phyloP scores from a whole-genome alignment of 768 basidiomycete species.

The Russula sp. region DNA sequence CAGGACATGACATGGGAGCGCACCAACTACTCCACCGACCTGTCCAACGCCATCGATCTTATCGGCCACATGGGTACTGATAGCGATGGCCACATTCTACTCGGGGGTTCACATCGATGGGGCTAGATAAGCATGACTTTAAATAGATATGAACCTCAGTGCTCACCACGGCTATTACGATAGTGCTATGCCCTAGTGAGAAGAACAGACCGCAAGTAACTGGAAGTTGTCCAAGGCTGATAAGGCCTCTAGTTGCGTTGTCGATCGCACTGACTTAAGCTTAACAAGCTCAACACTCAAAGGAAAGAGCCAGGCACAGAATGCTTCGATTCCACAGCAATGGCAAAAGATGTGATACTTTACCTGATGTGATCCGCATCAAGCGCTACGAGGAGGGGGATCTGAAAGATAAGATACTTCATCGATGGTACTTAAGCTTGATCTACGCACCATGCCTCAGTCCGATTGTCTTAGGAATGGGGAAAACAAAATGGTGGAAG shows the following conservation, averaged over 20 bases:
- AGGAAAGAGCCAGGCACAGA: constrained; percentile 2
- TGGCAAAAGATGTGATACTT: constrained; percentile 6
- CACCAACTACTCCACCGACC: constrained; percentile 74
- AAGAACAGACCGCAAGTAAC: constrained; percentile 89
- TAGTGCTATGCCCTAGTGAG: constrained; percentile 87
- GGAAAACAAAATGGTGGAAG: not conserved
- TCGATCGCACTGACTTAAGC: constrained; percentile 77
- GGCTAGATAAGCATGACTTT: not conserved
- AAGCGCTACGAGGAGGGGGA: constrained; percentile 48
- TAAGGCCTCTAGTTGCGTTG: constrained; percentile 79
- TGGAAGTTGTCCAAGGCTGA: constrained; percentile 69
- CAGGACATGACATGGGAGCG: constrained; percentile 21
- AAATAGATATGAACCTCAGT: not conserved
- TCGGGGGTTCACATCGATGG: not conserved
- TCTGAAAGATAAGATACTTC: not conserved
- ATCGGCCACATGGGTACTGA: constrained; percentile 63
- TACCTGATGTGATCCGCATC: constrained; percentile 92
- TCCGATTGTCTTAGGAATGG: constrained; percentile 62
- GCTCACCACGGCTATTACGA: constrained; percentile 75
- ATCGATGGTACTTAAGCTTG: not conserved
- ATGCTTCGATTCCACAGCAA: constrained; percentile 1
- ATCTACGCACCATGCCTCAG: constrained; percentile 63
- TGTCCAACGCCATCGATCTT: constrained; percentile 54
- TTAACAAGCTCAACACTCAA: constrained; percentile 5
- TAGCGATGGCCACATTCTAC: constrained; percentile 72